Evolutionary conservation across 495 filamentous ascomycete species (phyloP).

Genomic region (Aspergillus mulundensis): DNA sequence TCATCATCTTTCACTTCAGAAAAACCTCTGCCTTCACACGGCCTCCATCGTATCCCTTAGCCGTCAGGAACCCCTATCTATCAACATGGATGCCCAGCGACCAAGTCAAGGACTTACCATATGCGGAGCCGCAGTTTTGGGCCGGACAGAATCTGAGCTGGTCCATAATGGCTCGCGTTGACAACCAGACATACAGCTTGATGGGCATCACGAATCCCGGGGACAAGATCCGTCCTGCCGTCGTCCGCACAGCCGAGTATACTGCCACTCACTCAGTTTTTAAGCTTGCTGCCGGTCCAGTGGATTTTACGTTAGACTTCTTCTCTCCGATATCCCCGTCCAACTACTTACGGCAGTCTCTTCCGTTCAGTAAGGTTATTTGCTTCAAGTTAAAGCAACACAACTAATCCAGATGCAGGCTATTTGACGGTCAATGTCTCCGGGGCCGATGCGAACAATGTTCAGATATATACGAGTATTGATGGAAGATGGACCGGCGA

Average conservation of each 20-base stretch:
- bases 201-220: slow-evolving; percentile 37
- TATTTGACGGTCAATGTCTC: slow-evolving; percentile 67
- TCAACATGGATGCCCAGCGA: slow-evolving; percentile 25
- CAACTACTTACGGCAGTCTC: slow-evolving; percentile 74
- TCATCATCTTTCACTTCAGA: too few species aligned
- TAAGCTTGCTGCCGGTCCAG: slow-evolving; percentile 36
- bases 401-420: slow-evolving; percentile 18
- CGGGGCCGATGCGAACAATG: slow-evolving; percentile 20
- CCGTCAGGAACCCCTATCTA: slow-evolving; percentile 45
- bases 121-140: slow-evolving; percentile 48
- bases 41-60: slow-evolving; percentile 47
- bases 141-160: slow-evolving; percentile 43
- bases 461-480: slow-evolving; percentile 48
- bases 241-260: slow-evolving; percentile 38
- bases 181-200: slow-evolving; percentile 45
- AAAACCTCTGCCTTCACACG: too few species aligned
- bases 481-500: slow-evolving; percentile 48
- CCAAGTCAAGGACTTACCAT: slow-evolving; percentile 29
- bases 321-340: slow-evolving; percentile 84
- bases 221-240: slow-evolving; percentile 30
- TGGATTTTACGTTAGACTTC: slow-evolving; percentile 53
- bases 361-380: slow-evolving; percentile 59
- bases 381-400: not conserved
- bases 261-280: slow-evolving; percentile 46
- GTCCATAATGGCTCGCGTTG: slow-evolving; percentile 45